phyloP scores from a whole-genome alignment of 1,284 basidiomycete species.

The Malassezia sp. region DNA sequence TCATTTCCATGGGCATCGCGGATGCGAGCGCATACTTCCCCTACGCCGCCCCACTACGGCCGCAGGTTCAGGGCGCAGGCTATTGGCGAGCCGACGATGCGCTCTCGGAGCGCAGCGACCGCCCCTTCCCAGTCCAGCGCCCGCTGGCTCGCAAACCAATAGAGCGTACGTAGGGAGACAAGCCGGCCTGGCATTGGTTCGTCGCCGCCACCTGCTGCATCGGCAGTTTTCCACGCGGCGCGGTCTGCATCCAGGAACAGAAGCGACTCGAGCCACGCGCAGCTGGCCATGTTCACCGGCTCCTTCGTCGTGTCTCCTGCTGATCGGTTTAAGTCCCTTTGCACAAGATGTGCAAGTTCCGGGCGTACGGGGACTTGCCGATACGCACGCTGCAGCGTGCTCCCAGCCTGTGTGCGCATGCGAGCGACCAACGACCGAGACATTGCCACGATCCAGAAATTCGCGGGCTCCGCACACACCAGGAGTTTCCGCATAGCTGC shows the following conservation, averaged over 20 bases:
- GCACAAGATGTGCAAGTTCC: neutral
- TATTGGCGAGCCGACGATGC: too few species aligned
- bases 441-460: neutral
- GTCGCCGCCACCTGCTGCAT: too few species aligned
- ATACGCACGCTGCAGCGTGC: slow-evolving; percentile 1
- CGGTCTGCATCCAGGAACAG: neutral
- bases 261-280: slow-evolving; percentile 5
- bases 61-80: neutral
- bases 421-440: neutral
- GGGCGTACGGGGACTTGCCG: slow-evolving; percentile 6
- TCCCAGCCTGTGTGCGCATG: neutral
- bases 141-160: too few species aligned
- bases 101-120: neutral
- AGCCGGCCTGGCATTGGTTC: too few species aligned
- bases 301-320: neutral
- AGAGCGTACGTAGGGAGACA: too few species aligned
- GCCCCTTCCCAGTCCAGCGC: slow-evolving; percentile 2
- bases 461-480: neutral
- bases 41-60: neutral
- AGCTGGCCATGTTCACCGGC: neutral
- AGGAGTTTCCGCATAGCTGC: too few species aligned
- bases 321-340: neutral
- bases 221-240: too few species aligned
- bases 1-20: slow-evolving; percentile 7
- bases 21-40: neutral